Base-by-base conservation (phyloP, 306 rosid genomes). In the Malus orientalis region DNA sequence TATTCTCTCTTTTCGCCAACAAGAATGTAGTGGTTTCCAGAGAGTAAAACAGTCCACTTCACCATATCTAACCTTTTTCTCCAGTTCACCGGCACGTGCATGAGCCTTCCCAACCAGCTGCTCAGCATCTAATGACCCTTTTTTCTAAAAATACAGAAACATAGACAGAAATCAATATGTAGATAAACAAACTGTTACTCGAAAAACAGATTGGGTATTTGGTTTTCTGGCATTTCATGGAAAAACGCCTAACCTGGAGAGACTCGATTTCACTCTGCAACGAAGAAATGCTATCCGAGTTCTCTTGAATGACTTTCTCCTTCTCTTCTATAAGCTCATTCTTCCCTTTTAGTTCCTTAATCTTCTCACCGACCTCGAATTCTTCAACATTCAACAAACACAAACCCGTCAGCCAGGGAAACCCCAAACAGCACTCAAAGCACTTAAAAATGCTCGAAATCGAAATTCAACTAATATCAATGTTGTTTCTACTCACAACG, bases 1-100 rank as follows among this genome's bases (percentile, higher is more conserved):
- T 49, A 29, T 32, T 65, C 18, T 51, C 55, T 51, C 18, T 51
- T 51, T 51, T 51, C 20, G 8, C 8, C 1, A 51, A 51, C 55
- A 51, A 15, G 20, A 75, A 74, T 73, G 64, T 5, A 79, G 71
- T 67, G 65, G 49, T 69, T 60, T 32, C 57, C 18, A n/a, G 27
- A 27, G 33, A 45, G 42, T 36, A 19, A 30, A 63, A 80, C 7
- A 66, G 30, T 67, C 74, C 71, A 72, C 54, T 65, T n/a, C 19
- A 47, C 69, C 76, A 20, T 58, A 44, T 49, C 87, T 82, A 61
- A 89, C 98, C 98, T 92, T 90, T 55, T 88, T 88, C 81, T 89
- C 96, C 58, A 96, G 87, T 88, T 89, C 96, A 75, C 81, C 87
- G 76, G 96, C 93, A 62, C 89, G 98, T 47, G 97, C 97, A 91